Evolutionary conservation across 345 rosid species (phyloP).

Genomic region (Arabis hirsuta): DNA sequence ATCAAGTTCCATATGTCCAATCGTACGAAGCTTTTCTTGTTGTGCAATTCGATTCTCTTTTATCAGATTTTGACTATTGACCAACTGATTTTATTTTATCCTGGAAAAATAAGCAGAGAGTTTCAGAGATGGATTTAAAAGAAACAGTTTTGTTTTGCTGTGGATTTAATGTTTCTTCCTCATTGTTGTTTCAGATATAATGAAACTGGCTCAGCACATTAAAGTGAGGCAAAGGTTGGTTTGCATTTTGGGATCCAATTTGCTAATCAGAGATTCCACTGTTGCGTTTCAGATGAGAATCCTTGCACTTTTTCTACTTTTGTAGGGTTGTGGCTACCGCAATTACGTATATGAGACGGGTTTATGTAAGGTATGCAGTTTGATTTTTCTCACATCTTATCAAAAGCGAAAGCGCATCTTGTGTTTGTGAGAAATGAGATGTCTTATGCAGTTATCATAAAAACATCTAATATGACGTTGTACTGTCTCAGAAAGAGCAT

Average conservation of each 20-base stretch:
- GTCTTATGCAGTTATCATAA: neutral
- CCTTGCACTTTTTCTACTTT: neutral
- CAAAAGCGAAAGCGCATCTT: neutral
- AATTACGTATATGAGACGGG: constrained; percentile 89
- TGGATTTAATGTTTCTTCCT: neutral
- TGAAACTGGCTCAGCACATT: constrained; percentile 72
- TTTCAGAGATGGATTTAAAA: neutral
- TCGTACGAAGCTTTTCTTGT: constrained; percentile 48
- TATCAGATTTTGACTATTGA: neutral
- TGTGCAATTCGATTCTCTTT: neutral
- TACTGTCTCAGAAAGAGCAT: constrained; percentile 70
- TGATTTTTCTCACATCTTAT: neutral
- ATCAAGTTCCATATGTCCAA: constrained; percentile 84
- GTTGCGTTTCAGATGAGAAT: neutral
- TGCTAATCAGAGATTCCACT: constrained; percentile 13
- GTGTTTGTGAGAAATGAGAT: constrained; percentile 1
- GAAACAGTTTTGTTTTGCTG: too few relatives aligned
- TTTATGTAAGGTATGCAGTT: constrained; percentile 64
- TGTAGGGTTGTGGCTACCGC: constrained; percentile 96
- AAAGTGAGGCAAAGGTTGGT: constrained; percentile 94
- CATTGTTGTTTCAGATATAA: constrained; percentile 58
- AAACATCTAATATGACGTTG: neutral
- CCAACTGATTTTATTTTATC: too few relatives aligned
- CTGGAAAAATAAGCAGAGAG: neutral
- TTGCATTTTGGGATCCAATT: neutral